Percentiles rank a stretch among this genome's conserved stretches.
Evolutionary conservation across 495 filamentous ascomycete species (phyloP).

Genomic region (Delitschia confertaspora): DNA sequence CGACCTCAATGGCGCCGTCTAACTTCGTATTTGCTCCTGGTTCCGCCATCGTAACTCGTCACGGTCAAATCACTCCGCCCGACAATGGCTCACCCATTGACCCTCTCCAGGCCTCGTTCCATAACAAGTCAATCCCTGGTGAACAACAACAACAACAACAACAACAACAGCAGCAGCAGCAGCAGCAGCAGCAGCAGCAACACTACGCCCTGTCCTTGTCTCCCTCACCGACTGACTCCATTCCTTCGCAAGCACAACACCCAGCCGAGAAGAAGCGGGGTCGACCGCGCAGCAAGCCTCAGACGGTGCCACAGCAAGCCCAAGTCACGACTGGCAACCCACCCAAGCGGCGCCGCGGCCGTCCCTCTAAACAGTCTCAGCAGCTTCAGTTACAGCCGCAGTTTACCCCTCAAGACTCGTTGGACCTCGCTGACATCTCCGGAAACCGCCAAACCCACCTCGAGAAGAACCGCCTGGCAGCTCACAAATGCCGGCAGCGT

Average conservation of each 20-base stretch:
- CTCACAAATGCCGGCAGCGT: constrained; percentile 79
- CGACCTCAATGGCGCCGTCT: constrained; percentile 1
- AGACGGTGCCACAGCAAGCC: neutral
- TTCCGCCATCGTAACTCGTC: constrained; percentile 5
- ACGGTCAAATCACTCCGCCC: constrained; percentile 28
- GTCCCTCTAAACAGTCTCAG: constrained; percentile 14
- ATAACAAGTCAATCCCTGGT: constrained; percentile 8
- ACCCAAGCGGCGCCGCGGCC: constrained; percentile 19
- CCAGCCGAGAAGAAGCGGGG: neutral
- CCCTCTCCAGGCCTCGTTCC: neutral
- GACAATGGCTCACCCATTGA: constrained; percentile 19
- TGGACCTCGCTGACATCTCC: constrained; percentile 10
- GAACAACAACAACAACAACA: constrained; percentile 6
- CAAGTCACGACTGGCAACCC: neutral
- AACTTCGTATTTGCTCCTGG: constrained; percentile 5
- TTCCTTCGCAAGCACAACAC: neutral
- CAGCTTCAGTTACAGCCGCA: neutral
- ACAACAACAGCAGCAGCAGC: constrained; percentile 3
- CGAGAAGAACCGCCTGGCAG: constrained; percentile 74
- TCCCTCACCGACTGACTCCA: neutral
- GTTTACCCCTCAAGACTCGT: constrained; percentile 11
- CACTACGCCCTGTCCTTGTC: neutral
- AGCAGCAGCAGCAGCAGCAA: constrained; percentile 1
- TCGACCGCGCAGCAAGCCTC: neutral
- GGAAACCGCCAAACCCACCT: constrained; percentile 44